phyloP scores from a whole-genome alignment of 2,329 filamentous ascomycete genomes.

The Alternaria postmessia region DNA sequence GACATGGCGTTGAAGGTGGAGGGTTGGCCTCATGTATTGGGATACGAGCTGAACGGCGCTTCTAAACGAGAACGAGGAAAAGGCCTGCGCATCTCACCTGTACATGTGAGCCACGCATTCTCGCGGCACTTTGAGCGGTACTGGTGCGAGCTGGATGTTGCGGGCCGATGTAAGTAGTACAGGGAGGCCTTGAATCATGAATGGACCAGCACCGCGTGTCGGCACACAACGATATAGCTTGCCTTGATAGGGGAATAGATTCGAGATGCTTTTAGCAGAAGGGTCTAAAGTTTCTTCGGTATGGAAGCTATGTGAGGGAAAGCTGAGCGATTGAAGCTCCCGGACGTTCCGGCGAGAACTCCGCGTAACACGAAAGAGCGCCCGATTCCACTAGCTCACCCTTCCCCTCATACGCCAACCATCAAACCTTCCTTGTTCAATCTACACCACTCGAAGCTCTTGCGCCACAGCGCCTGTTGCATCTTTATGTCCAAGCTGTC shows the following conservation, averaged over 20 bases:
- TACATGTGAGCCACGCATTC: background rate
- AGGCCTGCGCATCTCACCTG: background rate
- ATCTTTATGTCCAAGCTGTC: constrained; percentile 40
- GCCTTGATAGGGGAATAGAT: background rate
- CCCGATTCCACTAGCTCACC: background rate
- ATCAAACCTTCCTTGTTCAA: constrained; percentile 15
- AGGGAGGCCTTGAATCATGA: background rate
- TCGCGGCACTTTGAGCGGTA: background rate
- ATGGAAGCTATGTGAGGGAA: background rate
- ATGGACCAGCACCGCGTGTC: background rate
- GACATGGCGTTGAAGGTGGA: background rate
- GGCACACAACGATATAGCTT: background rate
- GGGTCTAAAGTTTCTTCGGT: background rate
- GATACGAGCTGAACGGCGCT: background rate
- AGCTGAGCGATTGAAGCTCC: background rate
- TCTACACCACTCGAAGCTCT: constrained; percentile 46
- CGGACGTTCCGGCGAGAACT: background rate
- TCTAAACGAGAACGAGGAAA: background rate
- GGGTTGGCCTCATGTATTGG: background rate
- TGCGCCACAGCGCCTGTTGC: constrained; percentile 47
- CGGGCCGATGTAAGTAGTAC: background rate
- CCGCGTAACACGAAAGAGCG: background rate
- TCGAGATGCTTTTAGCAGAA: background rate
- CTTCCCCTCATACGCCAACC: constrained; percentile 12
- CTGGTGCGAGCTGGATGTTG: background rate